phyloP scores from a whole-genome alignment of 345 rosid genomes.

The Abelmoschus esculentus region DNA sequence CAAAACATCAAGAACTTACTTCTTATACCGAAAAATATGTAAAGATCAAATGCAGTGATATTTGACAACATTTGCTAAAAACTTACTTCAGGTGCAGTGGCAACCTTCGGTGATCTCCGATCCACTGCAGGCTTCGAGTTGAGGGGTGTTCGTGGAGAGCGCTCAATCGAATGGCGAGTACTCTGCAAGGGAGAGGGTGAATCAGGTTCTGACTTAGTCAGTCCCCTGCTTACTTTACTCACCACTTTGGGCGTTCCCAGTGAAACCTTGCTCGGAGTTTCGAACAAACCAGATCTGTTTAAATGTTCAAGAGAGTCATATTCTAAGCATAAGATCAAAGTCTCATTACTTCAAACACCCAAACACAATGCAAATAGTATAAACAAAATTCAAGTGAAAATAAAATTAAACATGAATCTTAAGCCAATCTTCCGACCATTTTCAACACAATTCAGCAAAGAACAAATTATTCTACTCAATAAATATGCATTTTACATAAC shows the following conservation, averaged over 20 bases:
- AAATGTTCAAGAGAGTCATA: conserved; percentile 12
- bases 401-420: conserved; percentile 19
- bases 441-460: conserved; percentile 5
- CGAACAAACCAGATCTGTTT: conserved; percentile 63
- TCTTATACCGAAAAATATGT: background rate
- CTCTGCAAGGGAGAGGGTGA: conserved; percentile 49
- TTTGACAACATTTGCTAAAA: background rate
- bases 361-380: conserved; percentile 11
- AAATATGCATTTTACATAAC: background rate
- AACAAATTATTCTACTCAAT: background rate
- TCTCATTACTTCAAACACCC: conserved; percentile 4
- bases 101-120: conserved; percentile 57
- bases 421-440: background rate
- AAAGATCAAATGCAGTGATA: conserved; percentile 1
- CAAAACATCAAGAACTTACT: background rate
- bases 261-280: conserved; percentile 61
- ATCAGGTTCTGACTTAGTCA: conserved; percentile 50
- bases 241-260: conserved; percentile 59
- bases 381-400: background rate
- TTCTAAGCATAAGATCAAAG: conserved; percentile 11
- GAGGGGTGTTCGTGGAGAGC: conserved; percentile 59
- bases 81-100: conserved; percentile 70
- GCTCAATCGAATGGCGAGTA: conserved; percentile 61
- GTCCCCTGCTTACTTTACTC: conserved; percentile 45
- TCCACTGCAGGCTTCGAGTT: conserved; percentile 57